phyloP scores from a whole-genome alignment of 495 filamentous ascomycete species.

The Hyaloscypha bicolor region DNA sequence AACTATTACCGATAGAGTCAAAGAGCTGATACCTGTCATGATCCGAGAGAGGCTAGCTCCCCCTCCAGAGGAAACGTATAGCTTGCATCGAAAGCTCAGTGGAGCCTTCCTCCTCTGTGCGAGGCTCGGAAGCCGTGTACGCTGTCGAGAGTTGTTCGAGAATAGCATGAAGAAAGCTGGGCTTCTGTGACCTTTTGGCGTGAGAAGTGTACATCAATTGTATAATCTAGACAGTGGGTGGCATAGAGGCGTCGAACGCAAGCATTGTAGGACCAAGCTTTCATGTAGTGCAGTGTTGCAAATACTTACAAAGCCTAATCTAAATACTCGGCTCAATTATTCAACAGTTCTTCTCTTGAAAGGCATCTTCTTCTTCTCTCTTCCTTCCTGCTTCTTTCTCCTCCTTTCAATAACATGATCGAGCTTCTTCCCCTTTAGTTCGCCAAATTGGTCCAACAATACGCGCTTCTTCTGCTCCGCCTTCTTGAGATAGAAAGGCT shows the following conservation, averaged over 20 bases:
- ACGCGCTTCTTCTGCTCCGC: conserved; percentile 85
- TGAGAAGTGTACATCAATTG: background rate
- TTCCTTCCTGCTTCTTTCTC: conserved; percentile 79
- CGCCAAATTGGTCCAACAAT: conserved; percentile 74
- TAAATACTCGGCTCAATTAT: background rate
- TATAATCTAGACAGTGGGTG: background rate
- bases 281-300: too few species aligned
- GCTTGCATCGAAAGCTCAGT: conserved; percentile 91
- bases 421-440: conserved; percentile 79
- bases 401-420: conserved; percentile 78
- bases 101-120: conserved; percentile 95
- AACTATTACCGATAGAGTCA: conserved; percentile 93
- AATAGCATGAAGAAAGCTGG: conserved; percentile 34
- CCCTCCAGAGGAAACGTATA: conserved; percentile 97
- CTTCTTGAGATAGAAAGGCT: conserved; percentile 90
- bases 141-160: conserved; percentile 80
- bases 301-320: too few species aligned
- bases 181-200: conserved; percentile 8
- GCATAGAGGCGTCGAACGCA: background rate
- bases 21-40: conserved; percentile 88
- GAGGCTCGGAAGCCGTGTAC: conserved; percentile 76
- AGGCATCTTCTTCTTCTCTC: conserved; percentile 82
- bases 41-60: conserved; percentile 83
- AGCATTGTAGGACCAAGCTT: too few species aligned
- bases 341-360: conserved; percentile 55